phyloP scores from a whole-genome alignment of 345 rosid genomes.

The Syzygium jambos region DNA sequence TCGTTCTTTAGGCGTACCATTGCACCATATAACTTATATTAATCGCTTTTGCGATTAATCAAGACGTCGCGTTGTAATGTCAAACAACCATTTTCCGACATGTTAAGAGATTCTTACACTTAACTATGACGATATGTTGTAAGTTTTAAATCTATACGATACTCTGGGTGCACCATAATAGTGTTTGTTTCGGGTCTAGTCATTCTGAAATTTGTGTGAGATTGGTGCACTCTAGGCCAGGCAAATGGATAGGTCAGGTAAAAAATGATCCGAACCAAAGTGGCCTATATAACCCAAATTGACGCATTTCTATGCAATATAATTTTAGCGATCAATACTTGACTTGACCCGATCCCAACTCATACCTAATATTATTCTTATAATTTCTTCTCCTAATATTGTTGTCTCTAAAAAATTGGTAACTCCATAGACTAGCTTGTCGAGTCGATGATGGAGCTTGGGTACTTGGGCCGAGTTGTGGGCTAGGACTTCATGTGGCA shows the following conservation, averaged over 20 bases:
- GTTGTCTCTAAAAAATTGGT: background rate
- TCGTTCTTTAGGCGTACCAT: background rate
- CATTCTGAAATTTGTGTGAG: background rate
- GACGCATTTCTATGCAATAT: background rate
- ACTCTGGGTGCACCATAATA: rapidly evolving
- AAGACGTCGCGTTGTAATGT: background rate
- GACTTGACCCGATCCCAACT: background rate
- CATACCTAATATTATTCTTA: background rate
- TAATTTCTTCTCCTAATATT: background rate
- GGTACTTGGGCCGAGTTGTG: background rate
- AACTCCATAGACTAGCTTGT: background rate
- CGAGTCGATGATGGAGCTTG: background rate
- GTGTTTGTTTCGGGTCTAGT: rapidly evolving
- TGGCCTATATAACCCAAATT: background rate
- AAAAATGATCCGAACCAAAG: background rate
- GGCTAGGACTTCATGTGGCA: background rate
- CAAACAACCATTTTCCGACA: background rate
- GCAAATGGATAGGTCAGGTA: rapidly evolving
- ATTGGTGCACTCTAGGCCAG: background rate
- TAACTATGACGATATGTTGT: background rate
- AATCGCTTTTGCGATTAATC: background rate
- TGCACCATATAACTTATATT: background rate
- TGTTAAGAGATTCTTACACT: background rate
- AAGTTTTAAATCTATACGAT: background rate
- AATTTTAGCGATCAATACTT: background rate